These are phyloP conservation scores for Fusarium tuaranense DNA, from an alignment of 2,329 filamentous ascomycete species.

Conservation along the genomic window DNA sequence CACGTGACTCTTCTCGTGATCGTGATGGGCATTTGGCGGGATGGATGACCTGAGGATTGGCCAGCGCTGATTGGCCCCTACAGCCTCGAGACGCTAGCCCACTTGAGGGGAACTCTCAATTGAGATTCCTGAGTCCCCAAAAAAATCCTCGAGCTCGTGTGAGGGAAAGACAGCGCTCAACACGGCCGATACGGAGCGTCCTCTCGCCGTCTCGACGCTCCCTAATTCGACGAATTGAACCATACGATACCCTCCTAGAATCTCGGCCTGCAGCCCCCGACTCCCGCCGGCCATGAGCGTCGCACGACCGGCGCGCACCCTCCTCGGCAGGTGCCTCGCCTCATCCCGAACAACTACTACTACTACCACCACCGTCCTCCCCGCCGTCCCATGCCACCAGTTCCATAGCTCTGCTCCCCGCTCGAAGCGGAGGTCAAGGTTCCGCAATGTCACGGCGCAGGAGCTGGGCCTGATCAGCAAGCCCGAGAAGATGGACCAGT, in stretches of 20 bases:
- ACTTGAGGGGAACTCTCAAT: conserved; percentile 37
- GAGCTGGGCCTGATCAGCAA: conserved; percentile 61
- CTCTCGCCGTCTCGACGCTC: conserved; percentile 12
- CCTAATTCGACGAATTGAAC: conserved; percentile 18
- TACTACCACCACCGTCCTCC: conserved; percentile 28
- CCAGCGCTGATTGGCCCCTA: conserved; percentile 31
- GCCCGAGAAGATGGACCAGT: conserved; percentile 58
- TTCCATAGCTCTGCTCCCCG: conserved; percentile 66
- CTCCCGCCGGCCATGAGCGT: conserved; percentile 62
- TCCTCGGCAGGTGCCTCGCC: conserved; percentile 63
- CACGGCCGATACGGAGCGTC: conserved; percentile 19
- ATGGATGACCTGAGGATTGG: background rate
- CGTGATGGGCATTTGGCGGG: background rate
- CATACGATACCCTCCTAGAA: conserved; percentile 4
- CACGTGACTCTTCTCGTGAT: conserved; percentile 25
- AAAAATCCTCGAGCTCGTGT: conserved; percentile 51
- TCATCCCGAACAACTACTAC: conserved; percentile 45
- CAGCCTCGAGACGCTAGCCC: conserved; percentile 20
- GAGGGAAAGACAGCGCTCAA: conserved; percentile 37
- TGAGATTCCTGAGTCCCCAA: conserved; percentile 42
- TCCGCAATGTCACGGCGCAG: conserved; percentile 64
- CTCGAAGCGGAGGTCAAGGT: conserved; percentile 61
- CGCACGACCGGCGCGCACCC: conserved; percentile 65
- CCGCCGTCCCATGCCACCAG: conserved; percentile 51
- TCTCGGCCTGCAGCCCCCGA: conserved; percentile 1